phyloP scores from a whole-genome alignment of 164 flowering plant species.

The Euptelea pleiosperma region DNA sequence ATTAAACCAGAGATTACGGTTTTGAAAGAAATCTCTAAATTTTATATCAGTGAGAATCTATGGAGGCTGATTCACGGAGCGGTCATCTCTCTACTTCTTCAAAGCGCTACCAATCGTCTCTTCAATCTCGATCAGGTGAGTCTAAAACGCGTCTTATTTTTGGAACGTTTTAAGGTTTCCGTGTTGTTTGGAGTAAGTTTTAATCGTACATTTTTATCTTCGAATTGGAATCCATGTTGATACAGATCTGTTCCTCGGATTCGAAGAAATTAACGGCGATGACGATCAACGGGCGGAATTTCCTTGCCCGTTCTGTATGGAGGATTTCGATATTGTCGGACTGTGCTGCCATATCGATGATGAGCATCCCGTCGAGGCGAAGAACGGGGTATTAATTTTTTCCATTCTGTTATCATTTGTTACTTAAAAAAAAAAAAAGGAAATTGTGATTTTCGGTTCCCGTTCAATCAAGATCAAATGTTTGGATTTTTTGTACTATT shows the following conservation, averaged over 20 bases:
- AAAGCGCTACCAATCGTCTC: constrained; percentile 50
- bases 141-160: neutral
- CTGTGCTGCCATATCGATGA: constrained; percentile 91
- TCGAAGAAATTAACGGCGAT: constrained; percentile 74
- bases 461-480: too few relatives aligned
- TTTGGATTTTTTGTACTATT: too few relatives aligned
- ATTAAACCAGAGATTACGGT: neutral
- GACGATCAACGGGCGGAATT: constrained; percentile 74
- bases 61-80: constrained; percentile 67
- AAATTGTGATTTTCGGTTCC: too few relatives aligned
- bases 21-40: neutral
- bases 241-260: constrained; percentile 64
- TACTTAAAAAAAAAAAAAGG: too few relatives aligned
- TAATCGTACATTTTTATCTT: neutral
- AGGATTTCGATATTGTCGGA: constrained; percentile 76
- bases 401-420: neutral
- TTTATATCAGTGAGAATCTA: constrained; percentile 14
- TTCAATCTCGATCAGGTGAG: constrained; percentile 65
- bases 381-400: constrained; percentile 58
- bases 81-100: constrained; percentile 55
- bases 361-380: constrained; percentile 74
- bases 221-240: constrained; percentile 4
- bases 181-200: neutral
- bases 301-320: constrained; percentile 80
- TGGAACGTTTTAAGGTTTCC: neutral